Evolutionary conservation across 1,139 yeast species (phyloP), one percentile per base, ranked within the genome.

Genomic region (Yamadazyma jaroonii): DNA sequence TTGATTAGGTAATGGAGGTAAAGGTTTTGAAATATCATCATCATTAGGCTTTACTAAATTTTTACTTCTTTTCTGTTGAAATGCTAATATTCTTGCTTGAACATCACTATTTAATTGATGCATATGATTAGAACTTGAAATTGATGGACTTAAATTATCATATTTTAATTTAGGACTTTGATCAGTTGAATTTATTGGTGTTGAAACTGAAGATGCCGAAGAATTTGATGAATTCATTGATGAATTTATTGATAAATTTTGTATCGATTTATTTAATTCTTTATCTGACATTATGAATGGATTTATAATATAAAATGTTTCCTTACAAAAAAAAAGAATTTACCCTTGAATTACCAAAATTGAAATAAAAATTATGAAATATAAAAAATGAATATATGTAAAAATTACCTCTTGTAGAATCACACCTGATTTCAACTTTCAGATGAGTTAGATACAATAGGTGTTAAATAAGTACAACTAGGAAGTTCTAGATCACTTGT

Each of bases 1-100:
- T 28, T 44, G 50, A 31, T 34, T 29, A 2, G 52, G 52, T 32
- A 48, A 48, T 2, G 52, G 52, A 6, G 49, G 45, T 30, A 40
- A 31, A 6, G 41, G 37, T 32, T 49, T 46, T 6, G 22, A 27
- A 7, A 14, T 21, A 12, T 35, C 38, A 7, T 28, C 13, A 23
- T 34, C 26, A 12, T 27, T 29, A 6, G 25, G 17, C 10, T 32
- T 24, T 9, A 25, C 15, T 24, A 11, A 4, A 14, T 10, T 31
- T 21, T 67, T 65, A 22, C 75, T 67, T 46, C 88, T 65, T 52
- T 77, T 78, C 46, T 81, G 84, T 54, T 84, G 92, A 48, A 84
- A 82, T 0, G 90, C 90, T 59, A 82, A 62, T 35, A 85, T 68
- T 46, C 88, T 67, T 2, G 92, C 94, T 58, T 84, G 92, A 38